Percentiles rank a stretch among this genome's conserved stretches.
Conservation (phyloP, 116 monocot genomes). For the Zostera marina region DNA sequence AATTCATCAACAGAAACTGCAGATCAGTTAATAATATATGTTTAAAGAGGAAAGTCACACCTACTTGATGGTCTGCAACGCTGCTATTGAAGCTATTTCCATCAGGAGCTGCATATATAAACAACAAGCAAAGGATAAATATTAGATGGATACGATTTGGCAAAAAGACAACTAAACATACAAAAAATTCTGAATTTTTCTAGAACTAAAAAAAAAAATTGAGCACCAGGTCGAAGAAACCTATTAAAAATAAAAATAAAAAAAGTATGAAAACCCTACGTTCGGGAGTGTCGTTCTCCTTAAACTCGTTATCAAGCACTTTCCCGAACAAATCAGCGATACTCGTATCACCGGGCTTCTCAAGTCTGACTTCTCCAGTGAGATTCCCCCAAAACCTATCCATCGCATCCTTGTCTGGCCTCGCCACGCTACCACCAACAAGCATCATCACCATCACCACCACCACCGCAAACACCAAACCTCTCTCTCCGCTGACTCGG, state of each 20-base stretch:
- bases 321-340: constrained; percentile 89
- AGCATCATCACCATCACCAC: background rate
- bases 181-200: background rate
- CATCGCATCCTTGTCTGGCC: constrained; percentile 83
- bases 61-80: constrained; percentile 91
- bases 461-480: constrained; percentile 1
- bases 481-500: background rate
- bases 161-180: background rate
- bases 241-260: background rate
- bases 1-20: background rate
- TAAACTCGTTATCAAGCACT: constrained; percentile 94
- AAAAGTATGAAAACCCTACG: constrained; percentile 17
- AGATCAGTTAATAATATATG: background rate
- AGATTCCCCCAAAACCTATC: constrained; percentile 77
- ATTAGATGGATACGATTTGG: background rate
- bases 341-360: constrained; percentile 39
- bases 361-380: constrained; percentile 11
- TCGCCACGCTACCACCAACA: constrained; percentile 13
- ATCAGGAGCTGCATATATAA: constrained; percentile 31
- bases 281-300: constrained; percentile 54
- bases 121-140: background rate
- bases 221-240: background rate
- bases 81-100: constrained; percentile 89
- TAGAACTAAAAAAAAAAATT: background rate
- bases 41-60: constrained; percentile 48